Evolutionary conservation across 805 yeast genomes (phyloP).

Genomic region (Suhomyces xylopsoci): DNA sequence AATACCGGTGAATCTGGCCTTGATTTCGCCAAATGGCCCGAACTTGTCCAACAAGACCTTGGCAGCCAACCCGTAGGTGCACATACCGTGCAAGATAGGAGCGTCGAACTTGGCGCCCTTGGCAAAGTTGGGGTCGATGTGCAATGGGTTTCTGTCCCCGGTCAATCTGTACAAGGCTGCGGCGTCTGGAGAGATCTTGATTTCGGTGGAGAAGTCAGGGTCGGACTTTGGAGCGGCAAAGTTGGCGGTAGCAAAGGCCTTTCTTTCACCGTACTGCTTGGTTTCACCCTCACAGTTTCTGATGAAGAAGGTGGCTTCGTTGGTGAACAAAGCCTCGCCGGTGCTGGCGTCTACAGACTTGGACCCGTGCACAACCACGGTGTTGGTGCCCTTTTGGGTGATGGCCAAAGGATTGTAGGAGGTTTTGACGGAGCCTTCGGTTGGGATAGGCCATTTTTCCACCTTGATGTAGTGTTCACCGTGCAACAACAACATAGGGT

Average conservation of each 20-base stretch:
- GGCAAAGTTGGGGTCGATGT: slow-evolving; percentile 90
- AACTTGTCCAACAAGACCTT: slow-evolving; percentile 74
- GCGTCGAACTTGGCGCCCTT: slow-evolving; percentile 77
- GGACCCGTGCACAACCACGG: slow-evolving; percentile 70
- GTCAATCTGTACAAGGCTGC: slow-evolving; percentile 89
- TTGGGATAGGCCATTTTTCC: slow-evolving; percentile 74
- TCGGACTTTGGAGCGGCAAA: slow-evolving; percentile 57
- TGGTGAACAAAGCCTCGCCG: slow-evolving; percentile 70
- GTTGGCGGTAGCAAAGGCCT: slow-evolving; percentile 57
- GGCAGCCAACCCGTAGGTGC: slow-evolving; percentile 78
- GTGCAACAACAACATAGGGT: slow-evolving; percentile 84
- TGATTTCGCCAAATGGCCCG: slow-evolving; percentile 80
- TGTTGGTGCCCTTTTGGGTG: slow-evolving; percentile 82
- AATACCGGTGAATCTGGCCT: slow-evolving; percentile 85
- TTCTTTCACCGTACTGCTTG: slow-evolving; percentile 45
- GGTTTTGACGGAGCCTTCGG: slow-evolving; percentile 61
- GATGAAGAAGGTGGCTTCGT: slow-evolving; percentile 81
- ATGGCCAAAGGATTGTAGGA: slow-evolving; percentile 67
- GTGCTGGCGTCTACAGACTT: slow-evolving; percentile 65
- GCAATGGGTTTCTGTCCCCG: slow-evolving; percentile 94
- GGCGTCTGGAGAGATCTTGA: slow-evolving; percentile 63
- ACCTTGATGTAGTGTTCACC: slow-evolving; percentile 92
- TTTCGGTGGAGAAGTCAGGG: slow-evolving; percentile 65
- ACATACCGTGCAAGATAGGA: slow-evolving; percentile 93
- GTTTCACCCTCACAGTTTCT: slow-evolving; percentile 67